Percentiles rank a stretch among this genome's conserved stretches.
Conservation (phyloP, 2,329 filamentous ascomycete species). For the Colletotrichum eleusines region DNA sequence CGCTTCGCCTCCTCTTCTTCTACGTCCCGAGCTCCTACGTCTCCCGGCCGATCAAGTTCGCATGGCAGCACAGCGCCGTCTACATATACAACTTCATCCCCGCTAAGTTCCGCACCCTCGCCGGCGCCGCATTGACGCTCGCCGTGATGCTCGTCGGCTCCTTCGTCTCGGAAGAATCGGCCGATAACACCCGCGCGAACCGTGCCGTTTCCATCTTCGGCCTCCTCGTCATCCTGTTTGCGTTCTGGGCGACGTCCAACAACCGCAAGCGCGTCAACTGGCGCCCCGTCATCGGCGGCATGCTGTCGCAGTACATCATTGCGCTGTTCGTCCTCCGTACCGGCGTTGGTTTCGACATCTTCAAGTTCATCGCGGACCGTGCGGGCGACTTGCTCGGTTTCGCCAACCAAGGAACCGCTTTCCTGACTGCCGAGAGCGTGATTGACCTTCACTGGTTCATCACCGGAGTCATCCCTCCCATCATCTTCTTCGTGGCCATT, state of each 20-base stretch:
- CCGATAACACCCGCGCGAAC: conserved; percentile 83
- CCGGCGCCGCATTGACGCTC: conserved; percentile 74
- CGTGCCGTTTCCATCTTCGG: conserved; percentile 86
- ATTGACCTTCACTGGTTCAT: conserved; percentile 74
- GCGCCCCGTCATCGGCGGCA: conserved; percentile 88
- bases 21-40: conserved; percentile 77
- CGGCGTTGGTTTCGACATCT: conserved; percentile 86
- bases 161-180: conserved; percentile 77
- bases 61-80: conserved; percentile 76
- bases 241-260: conserved; percentile 78
- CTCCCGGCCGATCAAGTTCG: conserved; percentile 72
- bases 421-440: conserved; percentile 70
- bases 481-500: conserved; percentile 96
- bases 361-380: conserved; percentile 85
- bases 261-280: conserved; percentile 74
- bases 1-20: conserved; percentile 79
- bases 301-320: conserved; percentile 89
- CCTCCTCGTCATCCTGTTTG: conserved; percentile 75
- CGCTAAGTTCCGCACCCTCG: conserved; percentile 70
- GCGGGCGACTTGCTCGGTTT: conserved; percentile 82
- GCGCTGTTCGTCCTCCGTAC: conserved; percentile 90
- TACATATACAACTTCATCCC: conserved; percentile 73
- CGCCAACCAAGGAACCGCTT: conserved; percentile 77
- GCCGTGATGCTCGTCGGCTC: conserved; percentile 81
- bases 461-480: conserved; percentile 83